Evolutionary conservation across 2,329 filamentous ascomycete genomes (phyloP).

Genomic region (Metarhizium robertsii): DNA sequence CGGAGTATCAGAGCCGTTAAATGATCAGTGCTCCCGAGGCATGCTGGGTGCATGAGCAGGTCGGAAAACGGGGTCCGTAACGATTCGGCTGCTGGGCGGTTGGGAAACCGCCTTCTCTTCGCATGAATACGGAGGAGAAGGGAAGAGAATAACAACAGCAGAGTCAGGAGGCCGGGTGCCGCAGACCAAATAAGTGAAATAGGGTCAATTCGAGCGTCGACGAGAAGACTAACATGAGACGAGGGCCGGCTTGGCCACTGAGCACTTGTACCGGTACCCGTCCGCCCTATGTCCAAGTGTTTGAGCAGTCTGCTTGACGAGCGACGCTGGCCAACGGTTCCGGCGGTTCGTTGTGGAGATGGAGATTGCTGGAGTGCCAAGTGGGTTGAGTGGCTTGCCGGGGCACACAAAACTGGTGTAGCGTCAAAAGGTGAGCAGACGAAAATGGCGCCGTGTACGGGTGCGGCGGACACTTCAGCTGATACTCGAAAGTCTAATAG

Average conservation of each 20-base stretch:
- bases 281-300: background rate
- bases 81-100: background rate
- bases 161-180: background rate
- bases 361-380: background rate
- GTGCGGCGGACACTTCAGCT: background rate
- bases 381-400: background rate
- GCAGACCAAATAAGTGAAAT: background rate
- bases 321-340: background rate
- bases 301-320: too few relatives aligned
- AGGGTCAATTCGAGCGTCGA: background rate
- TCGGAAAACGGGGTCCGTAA: background rate
- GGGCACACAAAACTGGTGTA: background rate
- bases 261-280: background rate
- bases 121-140: background rate
- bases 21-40: background rate
- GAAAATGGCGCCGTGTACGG: too few relatives aligned
- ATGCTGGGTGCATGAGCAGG: background rate
- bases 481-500: background rate
- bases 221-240: background rate
- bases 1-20: background rate
- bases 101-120: background rate
- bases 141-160: background rate
- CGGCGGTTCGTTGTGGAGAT: background rate
- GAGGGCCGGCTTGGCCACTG: background rate
- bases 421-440: background rate